Base-by-base conservation (phyloP, 257 asterid species). In the Leonotis leonurus region DNA sequence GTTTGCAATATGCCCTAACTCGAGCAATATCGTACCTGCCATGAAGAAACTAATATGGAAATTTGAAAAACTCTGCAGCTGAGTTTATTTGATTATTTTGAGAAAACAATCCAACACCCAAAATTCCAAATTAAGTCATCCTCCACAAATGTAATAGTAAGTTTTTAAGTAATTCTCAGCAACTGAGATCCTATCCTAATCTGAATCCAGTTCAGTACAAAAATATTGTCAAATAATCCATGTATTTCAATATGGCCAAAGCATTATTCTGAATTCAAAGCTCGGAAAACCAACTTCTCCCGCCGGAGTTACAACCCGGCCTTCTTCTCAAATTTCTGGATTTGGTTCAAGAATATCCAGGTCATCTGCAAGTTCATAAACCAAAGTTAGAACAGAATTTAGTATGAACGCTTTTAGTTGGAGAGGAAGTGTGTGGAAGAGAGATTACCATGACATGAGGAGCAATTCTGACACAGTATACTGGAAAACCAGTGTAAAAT, bases 371-470 rank as follows among this genome's bases (percentile, higher is more conserved):
- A 21, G 16, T 29, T 6, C 57, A 24, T 50, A 33, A n/a, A 25
- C 6, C 8, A 61, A 12, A 37, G 18, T 27, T 10, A 62, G 18
- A 13, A 49, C 56, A 39, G 32, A 2, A 21, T 24, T 18, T 5
- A 29, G 3, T 17, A 30, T 52, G 1, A 35, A n/a, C 3, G 3
- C 3, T 12, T 13, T 4, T 39, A 13, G 46, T 17, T 41, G 41
- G n/a, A n/a, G n/a, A n/a, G n/a, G n/a, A n/a, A n/a, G n/a, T n/a
- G n/a, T n/a, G n/a, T n/a, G n/a, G n/a, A n/a, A n/a, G n/a, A n/a
- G n/a, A n/a, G n/a, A n/a, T 70, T 92, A 89, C 99, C 99, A 92
- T 92, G 81, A 92, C 99, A 50, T 92, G 99, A 51, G 99, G 99
- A 32, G 99, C 97, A 44, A 92, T 92, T 75, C 99, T 77, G 51